Base-by-base conservation (phyloP, 805 yeast genomes). In the Grigorovia humatica region DNA sequence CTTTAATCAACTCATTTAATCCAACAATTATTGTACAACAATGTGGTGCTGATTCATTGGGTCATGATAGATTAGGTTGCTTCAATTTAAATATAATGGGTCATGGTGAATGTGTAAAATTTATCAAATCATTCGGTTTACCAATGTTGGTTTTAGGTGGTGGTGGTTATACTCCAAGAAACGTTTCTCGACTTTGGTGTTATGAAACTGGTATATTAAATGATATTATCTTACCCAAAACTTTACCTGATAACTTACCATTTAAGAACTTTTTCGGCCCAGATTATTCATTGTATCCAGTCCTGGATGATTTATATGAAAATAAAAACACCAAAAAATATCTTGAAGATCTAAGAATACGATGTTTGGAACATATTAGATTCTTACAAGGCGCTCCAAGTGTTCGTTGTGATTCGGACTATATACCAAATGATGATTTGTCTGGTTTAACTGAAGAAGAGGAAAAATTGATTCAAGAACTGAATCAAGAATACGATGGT, bases 161-260 rank as follows among this genome's bases (percentile, higher is more conserved):
- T 48, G 99, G 99, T 59, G 99, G 99, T 19, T 93, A 93, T 71
- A 93, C 99, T 2, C 95, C 95, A 78, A 79, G 97, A 67, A 93
- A 93, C 66, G 99, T 93, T 48, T 88, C 97, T 5, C 75, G 99
- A 59, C 79, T 95, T 12, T 91, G 99, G 98, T 80, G 96, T 1
- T 90, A 77, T 63, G 99, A 93, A 69, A 83, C 96, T 0, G 91
- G 96, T 40, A 75, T 93, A 29, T 76, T 91, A 64, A 83, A 93
- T 57, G 84, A 87, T 59, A 88, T 84, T 13, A 76, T 83, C 47
- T 72, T 91, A 60, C 86, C 88, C 27, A 70, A 83, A n/a, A 83
- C 80, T 59, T 71, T 90, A 38, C 96, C 96, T 0, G 78, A 78
- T 40, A 74, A 73, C 40, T 68, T 88, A 50, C 96, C 96, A 2